Evolutionary conservation across 768 basidiomycete species (phyloP).

Genomic region (Rhodotorula graminis): DNA sequence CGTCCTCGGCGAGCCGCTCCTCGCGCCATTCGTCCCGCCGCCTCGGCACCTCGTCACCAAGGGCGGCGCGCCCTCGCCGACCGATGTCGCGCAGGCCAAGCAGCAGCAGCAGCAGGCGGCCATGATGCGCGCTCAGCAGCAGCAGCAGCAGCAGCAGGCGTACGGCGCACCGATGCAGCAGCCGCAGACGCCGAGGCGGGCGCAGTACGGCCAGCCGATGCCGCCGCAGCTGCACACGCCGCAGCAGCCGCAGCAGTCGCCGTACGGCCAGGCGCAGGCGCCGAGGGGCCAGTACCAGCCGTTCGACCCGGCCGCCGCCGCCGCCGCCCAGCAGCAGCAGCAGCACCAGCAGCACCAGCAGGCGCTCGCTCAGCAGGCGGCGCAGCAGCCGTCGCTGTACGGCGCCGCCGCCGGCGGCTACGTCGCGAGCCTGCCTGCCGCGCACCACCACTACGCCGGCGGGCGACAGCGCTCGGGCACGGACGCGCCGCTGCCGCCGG

Average conservation of each 20-base stretch:
- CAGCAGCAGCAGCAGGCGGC: constrained; percentile 43
- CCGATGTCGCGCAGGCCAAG: constrained; percentile 42
- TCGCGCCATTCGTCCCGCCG: constrained; percentile 45
- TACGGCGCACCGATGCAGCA: constrained; percentile 83
- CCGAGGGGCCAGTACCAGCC: constrained; percentile 44
- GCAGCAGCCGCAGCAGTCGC: constrained; percentile 35
- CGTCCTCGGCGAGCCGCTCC: constrained; percentile 94
- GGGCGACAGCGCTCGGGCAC: constrained; percentile 71
- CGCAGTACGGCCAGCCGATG: constrained; percentile 53
- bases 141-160: neutral
- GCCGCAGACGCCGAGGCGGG: constrained; percentile 79
- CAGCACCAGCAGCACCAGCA: constrained; percentile 35
- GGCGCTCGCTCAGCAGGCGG: constrained; percentile 11
- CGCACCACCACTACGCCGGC: constrained; percentile 48
- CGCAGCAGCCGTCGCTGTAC: constrained; percentile 26
- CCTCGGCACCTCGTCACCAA: constrained; percentile 15
- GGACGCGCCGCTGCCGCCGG: constrained; percentile 73
- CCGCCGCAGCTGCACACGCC: constrained; percentile 39
- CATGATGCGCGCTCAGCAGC: neutral
- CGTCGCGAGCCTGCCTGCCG: constrained; percentile 44
- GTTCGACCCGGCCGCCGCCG: constrained; percentile 26
- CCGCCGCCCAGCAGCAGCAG: constrained; percentile 37
- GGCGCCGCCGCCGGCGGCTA: constrained; percentile 19
- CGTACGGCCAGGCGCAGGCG: constrained; percentile 51
- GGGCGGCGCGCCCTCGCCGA: constrained; percentile 11